Conservation (phyloP, 2,329 filamentous ascomycete genomes). For the Teratosphaeria gauchensis region DNA sequence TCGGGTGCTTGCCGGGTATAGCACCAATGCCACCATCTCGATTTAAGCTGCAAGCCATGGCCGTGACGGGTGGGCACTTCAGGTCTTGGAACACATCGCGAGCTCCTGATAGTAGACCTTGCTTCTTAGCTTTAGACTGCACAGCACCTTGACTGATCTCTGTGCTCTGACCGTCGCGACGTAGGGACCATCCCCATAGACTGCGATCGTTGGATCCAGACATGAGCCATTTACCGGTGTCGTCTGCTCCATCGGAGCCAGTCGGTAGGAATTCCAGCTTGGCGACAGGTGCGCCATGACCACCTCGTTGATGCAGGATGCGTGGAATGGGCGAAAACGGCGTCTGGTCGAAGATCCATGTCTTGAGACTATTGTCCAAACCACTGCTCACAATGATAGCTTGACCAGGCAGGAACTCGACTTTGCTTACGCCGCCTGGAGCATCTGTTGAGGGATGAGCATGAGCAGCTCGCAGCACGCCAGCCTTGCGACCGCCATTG, state of each 20-base stretch:
- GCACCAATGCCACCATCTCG: slow-evolving; percentile 89
- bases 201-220: slow-evolving; percentile 84
- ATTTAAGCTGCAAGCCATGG: slow-evolving; percentile 83
- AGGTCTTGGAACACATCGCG: slow-evolving; percentile 46
- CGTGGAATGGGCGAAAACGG: slow-evolving; percentile 82
- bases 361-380: slow-evolving; percentile 84
- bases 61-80: slow-evolving; percentile 86
- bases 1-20: slow-evolving; percentile 62
- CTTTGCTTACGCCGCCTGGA: slow-evolving; percentile 69
- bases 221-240: slow-evolving; percentile 84
- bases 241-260: slow-evolving; percentile 80
- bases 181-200: slow-evolving; percentile 92
- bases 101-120: slow-evolving; percentile 50
- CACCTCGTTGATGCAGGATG: slow-evolving; percentile 74
- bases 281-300: slow-evolving; percentile 79
- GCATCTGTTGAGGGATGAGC: slow-evolving; percentile 64
- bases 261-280: slow-evolving; percentile 77
- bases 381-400: slow-evolving; percentile 85
- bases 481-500: slow-evolving; percentile 73
- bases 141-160: slow-evolving; percentile 88
- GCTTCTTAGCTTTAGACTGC: slow-evolving; percentile 80
- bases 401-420: slow-evolving; percentile 84
- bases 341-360: slow-evolving; percentile 91
- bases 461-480: slow-evolving; percentile 79
- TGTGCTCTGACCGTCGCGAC: slow-evolving; percentile 84